Evolutionary conservation across 2,329 filamentous ascomycete genomes (phyloP).

Genomic region (Simplicillium sp.): DNA sequence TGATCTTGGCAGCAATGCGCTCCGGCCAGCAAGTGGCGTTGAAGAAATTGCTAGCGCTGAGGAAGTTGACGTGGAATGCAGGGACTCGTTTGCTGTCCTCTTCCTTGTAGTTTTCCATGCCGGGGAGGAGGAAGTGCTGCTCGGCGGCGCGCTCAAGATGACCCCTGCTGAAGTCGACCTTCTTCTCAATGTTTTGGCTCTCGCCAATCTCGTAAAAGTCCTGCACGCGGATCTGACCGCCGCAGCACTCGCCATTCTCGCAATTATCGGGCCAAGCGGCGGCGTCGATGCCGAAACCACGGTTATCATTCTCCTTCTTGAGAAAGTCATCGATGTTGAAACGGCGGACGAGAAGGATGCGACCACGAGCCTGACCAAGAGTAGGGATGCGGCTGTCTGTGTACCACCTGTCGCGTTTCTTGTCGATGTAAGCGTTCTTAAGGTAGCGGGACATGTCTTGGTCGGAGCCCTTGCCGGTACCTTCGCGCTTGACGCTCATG

Average conservation of each 20-base stretch:
- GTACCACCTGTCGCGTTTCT: constrained; percentile 59
- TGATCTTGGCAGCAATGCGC: constrained; percentile 77
- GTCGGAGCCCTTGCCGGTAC: constrained; percentile 70
- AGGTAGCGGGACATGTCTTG: constrained; percentile 68
- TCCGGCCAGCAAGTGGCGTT: constrained; percentile 88
- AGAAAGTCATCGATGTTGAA: constrained; percentile 57
- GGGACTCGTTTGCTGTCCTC: constrained; percentile 21
- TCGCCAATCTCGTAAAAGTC: constrained; percentile 88
- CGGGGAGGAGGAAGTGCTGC: constrained; percentile 34
- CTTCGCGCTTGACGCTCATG: constrained; percentile 85
- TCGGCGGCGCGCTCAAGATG: constrained; percentile 67
- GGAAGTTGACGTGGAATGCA: constrained; percentile 82
- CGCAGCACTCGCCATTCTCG: constrained; percentile 58
- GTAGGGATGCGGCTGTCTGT: constrained; percentile 67
- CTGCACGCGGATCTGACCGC: constrained; percentile 74
- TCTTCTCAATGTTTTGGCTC: constrained; percentile 66
- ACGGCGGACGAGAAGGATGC: constrained; percentile 75
- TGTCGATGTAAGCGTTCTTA: constrained; percentile 58
- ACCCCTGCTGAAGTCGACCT: constrained; percentile 63
- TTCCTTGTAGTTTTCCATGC: constrained; percentile 15
- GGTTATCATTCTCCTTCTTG: constrained; percentile 31
- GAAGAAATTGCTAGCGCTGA: constrained; percentile 92
- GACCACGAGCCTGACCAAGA: constrained; percentile 70
- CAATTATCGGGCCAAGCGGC: constrained; percentile 82
- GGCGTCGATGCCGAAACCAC: constrained; percentile 51